phyloP scores from a whole-genome alignment of 2,329 filamentous ascomycete genomes.

The Colletotrichum somersetense region DNA sequence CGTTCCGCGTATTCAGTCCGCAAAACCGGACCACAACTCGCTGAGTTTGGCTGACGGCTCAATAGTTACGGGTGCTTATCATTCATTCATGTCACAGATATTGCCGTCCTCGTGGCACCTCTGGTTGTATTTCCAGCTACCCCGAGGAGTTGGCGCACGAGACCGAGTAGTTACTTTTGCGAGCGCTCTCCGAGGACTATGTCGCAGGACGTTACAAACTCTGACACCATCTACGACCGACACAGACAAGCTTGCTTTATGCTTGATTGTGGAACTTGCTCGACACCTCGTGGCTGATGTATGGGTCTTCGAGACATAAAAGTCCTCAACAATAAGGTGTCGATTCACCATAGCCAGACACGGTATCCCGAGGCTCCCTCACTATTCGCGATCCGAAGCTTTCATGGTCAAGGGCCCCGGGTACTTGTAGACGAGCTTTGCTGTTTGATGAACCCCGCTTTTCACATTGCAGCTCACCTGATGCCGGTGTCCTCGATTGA shows the following conservation, averaged over 20 bases:
- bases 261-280: conserved; percentile 21
- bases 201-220: conserved; percentile 16
- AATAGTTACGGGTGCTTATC: neutral
- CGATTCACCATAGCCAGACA: conserved; percentile 14
- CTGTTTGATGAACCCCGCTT: conserved; percentile 21
- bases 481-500: neutral
- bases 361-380: neutral
- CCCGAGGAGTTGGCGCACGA: conserved; percentile 14
- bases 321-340: conserved; percentile 4
- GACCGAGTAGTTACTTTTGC: conserved; percentile 16
- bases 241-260: conserved; percentile 14
- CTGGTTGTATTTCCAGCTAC: neutral
- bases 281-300: conserved; percentile 24
- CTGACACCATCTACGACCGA: conserved; percentile 26
- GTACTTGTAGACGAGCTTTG: neutral
- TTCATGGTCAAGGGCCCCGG: conserved; percentile 11
- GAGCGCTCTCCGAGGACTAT: conserved; percentile 7
- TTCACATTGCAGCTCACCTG: neutral
- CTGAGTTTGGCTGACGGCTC: neutral
- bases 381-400: neutral
- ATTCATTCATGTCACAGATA: neutral
- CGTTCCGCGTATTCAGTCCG: conserved; percentile 24
- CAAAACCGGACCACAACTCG: conserved; percentile 6
- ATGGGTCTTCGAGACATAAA: conserved; percentile 9
- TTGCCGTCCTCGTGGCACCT: neutral